phyloP scores from a whole-genome alignment of 257 asterid species.

The Fraxinus anomala region DNA sequence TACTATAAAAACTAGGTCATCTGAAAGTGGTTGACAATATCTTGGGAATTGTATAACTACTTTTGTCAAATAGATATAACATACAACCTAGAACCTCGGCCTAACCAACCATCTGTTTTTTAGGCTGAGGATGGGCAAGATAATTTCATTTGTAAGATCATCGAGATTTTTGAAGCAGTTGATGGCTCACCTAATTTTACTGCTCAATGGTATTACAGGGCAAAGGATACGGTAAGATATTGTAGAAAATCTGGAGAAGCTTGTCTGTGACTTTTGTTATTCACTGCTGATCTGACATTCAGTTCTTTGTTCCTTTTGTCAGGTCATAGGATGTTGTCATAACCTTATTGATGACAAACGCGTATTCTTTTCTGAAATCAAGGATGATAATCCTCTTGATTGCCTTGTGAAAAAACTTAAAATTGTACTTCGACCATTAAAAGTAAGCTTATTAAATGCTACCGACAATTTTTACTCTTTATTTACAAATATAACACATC shows the following conservation, averaged over 20 bases:
- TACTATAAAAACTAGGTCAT: background rate
- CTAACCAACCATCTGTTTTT: background rate
- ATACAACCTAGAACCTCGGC: background rate
- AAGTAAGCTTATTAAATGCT: conserved; percentile 38
- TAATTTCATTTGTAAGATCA: conserved; percentile 62
- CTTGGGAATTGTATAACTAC: too few relatives aligned
- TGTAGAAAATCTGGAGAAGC: background rate
- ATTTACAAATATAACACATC: background rate
- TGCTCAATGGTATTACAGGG: conserved; percentile 82
- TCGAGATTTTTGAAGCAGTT: conserved; percentile 61
- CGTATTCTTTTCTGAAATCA: conserved; percentile 70
- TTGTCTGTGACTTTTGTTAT: background rate
- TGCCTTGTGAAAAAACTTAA: conserved; percentile 53
- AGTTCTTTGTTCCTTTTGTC: conserved; percentile 12
- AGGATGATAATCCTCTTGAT: conserved; percentile 70
- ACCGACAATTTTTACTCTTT: background rate
- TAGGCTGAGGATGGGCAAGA: conserved; percentile 56
- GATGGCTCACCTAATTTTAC: conserved; percentile 49
- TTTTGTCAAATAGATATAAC: background rate
- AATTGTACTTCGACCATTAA: conserved; percentile 38
- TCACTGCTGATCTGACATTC: conserved; percentile 10
- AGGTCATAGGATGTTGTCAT: conserved; percentile 52
- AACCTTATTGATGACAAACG: conserved; percentile 44
- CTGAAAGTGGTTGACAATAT: background rate
- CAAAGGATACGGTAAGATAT: conserved; percentile 69